Evolutionary conservation across 306 rosid genomes (phyloP).

Genomic region (Vigna unguiculata): DNA sequence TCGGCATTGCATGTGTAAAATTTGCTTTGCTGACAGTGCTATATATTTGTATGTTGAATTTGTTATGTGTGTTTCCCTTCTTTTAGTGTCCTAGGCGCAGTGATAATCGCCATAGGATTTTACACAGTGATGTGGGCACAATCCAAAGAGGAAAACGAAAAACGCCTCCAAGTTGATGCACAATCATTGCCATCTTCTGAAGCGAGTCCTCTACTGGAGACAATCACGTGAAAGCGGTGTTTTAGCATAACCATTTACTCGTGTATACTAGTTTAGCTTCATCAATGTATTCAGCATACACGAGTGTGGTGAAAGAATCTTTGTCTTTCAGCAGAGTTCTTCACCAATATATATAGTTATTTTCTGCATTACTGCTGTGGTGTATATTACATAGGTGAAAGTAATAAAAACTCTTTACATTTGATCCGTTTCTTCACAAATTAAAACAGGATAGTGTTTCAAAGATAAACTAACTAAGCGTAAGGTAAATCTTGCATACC

Average conservation of each 20-base stretch:
- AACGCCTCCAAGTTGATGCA: conserved; percentile 38
- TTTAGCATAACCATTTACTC: neutral
- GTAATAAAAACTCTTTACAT: conserved; percentile 16
- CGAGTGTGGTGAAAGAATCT: neutral
- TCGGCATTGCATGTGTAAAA: neutral
- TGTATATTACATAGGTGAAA: conserved; percentile 33
- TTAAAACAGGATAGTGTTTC: neutral
- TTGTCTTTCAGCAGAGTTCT: neutral
- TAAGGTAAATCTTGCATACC: too few species aligned
- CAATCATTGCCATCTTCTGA: conserved; percentile 39
- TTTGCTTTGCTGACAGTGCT: neutral
- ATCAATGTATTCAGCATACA: conserved; percentile 9
- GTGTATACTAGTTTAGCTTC: neutral
- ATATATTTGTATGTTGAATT: neutral
- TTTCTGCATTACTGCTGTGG: conserved; percentile 14
- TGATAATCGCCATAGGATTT: conserved; percentile 57
- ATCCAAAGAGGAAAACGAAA: conserved; percentile 46
- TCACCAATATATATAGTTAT: conserved; percentile 2
- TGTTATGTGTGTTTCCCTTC: neutral
- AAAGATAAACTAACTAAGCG: too few species aligned
- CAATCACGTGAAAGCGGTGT: conserved; percentile 14
- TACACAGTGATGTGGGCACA: conserved; percentile 74
- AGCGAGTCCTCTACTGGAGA: conserved; percentile 52
- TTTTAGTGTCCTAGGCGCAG: conserved; percentile 60
- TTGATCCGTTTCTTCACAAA: conserved; percentile 18